Conservation (phyloP, 768 basidiomycete genomes). For the Coprinopsis sp. region DNA sequence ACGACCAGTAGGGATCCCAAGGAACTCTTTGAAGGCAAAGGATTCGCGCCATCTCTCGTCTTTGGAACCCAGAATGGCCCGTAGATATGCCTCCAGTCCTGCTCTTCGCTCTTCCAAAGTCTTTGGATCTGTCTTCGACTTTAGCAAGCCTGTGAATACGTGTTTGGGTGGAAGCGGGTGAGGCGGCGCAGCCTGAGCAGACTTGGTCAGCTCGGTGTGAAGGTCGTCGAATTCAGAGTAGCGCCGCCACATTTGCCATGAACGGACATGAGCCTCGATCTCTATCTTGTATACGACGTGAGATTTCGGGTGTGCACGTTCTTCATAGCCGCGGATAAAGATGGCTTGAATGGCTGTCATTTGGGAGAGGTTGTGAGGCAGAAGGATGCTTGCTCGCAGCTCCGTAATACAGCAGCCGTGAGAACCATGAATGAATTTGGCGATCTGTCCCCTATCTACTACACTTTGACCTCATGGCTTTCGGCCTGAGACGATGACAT, state of each 20-base stretch:
- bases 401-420: no score
- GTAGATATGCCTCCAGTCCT: constrained; percentile 80
- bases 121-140: constrained; percentile 51
- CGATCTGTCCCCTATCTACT: no score
- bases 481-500: constrained; percentile 44
- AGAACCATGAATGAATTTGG: no score
- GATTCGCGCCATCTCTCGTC: constrained; percentile 80
- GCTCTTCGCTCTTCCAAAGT: constrained; percentile 72
- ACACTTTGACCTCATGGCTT: constrained; percentile 2
- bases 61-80: constrained; percentile 77
- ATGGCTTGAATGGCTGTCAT: constrained; percentile 79
- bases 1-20: constrained; percentile 72
- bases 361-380: no score
- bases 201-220: constrained; percentile 72
- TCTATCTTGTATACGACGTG: constrained; percentile 81
- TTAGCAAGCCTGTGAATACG: constrained; percentile 55
- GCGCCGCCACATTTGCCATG: constrained; percentile 91
- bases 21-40: constrained; percentile 79
- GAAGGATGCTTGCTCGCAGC: no score
- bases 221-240: constrained; percentile 94
- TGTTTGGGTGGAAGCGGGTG: constrained; percentile 82
- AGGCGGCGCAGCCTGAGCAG: constrained; percentile 79
- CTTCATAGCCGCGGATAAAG: constrained; percentile 64
- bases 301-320: constrained; percentile 63
- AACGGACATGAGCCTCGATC: constrained; percentile 82